phyloP scores from a whole-genome alignment of 345 rosid species.

The Gossypium ekmanianum region DNA sequence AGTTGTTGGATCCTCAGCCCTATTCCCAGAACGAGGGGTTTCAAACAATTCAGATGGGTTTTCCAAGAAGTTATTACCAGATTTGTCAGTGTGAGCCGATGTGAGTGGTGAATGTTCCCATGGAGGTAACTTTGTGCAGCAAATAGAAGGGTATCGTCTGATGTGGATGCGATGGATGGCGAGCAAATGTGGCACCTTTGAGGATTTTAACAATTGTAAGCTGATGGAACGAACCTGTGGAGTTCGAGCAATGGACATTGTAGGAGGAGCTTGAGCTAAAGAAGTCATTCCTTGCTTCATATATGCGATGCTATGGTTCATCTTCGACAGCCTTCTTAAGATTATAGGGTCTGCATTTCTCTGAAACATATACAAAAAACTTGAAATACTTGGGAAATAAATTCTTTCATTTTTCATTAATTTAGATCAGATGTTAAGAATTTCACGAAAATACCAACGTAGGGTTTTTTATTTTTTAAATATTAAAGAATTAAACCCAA shows the following conservation, averaged over 20 bases:
- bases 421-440: not conserved
- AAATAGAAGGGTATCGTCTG: slow-evolving; percentile 26
- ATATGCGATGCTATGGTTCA: slow-evolving; percentile 4
- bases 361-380: too few relatives aligned
- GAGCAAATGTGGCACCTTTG: slow-evolving; percentile 11
- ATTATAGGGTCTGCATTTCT: too few relatives aligned
- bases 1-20: slow-evolving; percentile 29
- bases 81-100: slow-evolving; percentile 41
- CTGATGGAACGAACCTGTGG: slow-evolving; percentile 29
- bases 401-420: too few relatives aligned
- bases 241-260: slow-evolving; percentile 21
- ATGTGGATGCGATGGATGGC: slow-evolving; percentile 16
- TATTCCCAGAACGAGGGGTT: slow-evolving; percentile 36
- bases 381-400: too few relatives aligned
- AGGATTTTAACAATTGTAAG: slow-evolving; percentile 26
- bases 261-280: slow-evolving; percentile 35
- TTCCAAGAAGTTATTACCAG: slow-evolving; percentile 35
- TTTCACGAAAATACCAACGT: not conserved
- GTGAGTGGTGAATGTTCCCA: slow-evolving; percentile 61
- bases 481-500: not conserved
- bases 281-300: slow-evolving; percentile 49
- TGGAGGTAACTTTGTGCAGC: slow-evolving; percentile 48
- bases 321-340: too few relatives aligned
- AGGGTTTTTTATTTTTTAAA: not conserved
- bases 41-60: slow-evolving; percentile 55